Evolutionary conservation across 1,284 basidiomycete species (phyloP).

Genomic region (Irpex rosettiformis): DNA sequence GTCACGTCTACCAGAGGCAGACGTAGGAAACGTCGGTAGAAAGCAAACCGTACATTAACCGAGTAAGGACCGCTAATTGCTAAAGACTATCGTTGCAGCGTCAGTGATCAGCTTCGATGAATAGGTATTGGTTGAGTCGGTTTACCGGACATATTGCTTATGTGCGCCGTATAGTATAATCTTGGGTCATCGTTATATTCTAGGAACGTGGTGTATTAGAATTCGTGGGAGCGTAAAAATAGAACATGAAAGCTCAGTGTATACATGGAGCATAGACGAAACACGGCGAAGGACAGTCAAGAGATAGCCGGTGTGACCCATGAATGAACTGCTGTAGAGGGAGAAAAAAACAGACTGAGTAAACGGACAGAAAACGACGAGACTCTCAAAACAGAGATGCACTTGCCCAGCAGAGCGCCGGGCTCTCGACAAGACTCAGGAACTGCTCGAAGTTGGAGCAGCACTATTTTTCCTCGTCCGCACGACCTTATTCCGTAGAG

Average conservation of each 20-base stretch:
- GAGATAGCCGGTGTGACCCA: not conserved
- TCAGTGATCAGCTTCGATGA: not conserved
- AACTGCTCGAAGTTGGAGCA: slow-evolving; percentile 1
- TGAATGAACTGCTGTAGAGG: not conserved
- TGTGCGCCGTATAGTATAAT: not conserved
- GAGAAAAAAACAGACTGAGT: slow-evolving; percentile 3
- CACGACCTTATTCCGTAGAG: slow-evolving; percentile 78
- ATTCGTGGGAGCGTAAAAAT: slow-evolving; percentile 1
- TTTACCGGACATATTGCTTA: not conserved
- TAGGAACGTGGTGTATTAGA: slow-evolving; percentile 9
- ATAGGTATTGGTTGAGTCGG: not conserved
- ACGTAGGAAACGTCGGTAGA: slow-evolving; percentile 6
- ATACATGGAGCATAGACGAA: slow-evolving; percentile 6
- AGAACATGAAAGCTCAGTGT: slow-evolving; percentile 8
- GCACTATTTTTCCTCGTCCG: slow-evolving; percentile 50
- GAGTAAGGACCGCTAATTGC: slow-evolving; percentile 10
- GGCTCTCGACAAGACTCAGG: not conserved
- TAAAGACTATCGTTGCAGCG: not conserved
- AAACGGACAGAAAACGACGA: slow-evolving; percentile 2
- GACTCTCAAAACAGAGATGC: not conserved
- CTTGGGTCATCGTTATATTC: not conserved
- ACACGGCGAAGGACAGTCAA: not conserved
- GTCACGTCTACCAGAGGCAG: not conserved
- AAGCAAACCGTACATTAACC: slow-evolving; percentile 12
- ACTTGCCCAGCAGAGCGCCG: slow-evolving; percentile 9